Percentiles rank a stretch among this genome's conserved stretches.
phyloP scores from a whole-genome alignment of 176 grass and related monocot species.

The Oryza meridionalis region DNA sequence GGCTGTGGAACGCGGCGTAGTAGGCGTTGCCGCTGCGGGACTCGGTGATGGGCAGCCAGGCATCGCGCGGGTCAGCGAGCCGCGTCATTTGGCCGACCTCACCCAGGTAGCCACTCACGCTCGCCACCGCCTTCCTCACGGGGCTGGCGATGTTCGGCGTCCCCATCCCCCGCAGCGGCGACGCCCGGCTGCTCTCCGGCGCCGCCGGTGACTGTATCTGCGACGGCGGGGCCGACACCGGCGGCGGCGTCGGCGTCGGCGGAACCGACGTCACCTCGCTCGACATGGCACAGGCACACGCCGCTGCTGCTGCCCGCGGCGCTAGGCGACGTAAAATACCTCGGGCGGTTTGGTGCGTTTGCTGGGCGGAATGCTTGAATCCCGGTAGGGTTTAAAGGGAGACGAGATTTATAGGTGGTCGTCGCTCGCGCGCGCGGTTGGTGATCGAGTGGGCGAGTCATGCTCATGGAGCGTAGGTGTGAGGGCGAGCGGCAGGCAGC shows the following conservation, averaged over 20 bases:
- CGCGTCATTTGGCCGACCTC: slow-evolving; percentile 73
- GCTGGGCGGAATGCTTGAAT: neutral
- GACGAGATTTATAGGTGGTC: slow-evolving; percentile 51
- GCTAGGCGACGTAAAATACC: too few relatives aligned
- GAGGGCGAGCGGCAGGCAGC: neutral
- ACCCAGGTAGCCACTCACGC: slow-evolving; percentile 65
- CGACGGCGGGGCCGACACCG: slow-evolving; percentile 65
- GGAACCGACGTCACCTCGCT: slow-evolving; percentile 66
- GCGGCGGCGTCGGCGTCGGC: slow-evolving; percentile 58
- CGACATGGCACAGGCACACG: neutral
- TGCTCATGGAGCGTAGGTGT: slow-evolving; percentile 8
- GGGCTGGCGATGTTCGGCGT: slow-evolving; percentile 62
- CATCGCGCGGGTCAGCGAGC: slow-evolving; percentile 72
- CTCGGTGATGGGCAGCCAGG: slow-evolving; percentile 98
- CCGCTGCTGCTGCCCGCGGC: too few relatives aligned
- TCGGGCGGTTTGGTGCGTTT: neutral
- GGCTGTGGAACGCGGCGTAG: slow-evolving; percentile 96
- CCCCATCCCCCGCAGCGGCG: slow-evolving; percentile 59
- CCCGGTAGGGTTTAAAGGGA: neutral
- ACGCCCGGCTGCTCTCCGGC: slow-evolving; percentile 34
- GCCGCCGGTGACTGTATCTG: slow-evolving; percentile 62
- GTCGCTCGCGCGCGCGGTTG: slow-evolving; percentile 35
- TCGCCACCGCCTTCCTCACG: slow-evolving; percentile 70
- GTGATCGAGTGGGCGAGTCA: slow-evolving; percentile 38
- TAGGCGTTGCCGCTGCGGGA: slow-evolving; percentile 92